A percentile compares a stretch with the other conserved stretches of the same genome.
phyloP scores from a whole-genome alignment of 2,329 filamentous ascomycete species.

The Verticillium zaregamsianum region DNA sequence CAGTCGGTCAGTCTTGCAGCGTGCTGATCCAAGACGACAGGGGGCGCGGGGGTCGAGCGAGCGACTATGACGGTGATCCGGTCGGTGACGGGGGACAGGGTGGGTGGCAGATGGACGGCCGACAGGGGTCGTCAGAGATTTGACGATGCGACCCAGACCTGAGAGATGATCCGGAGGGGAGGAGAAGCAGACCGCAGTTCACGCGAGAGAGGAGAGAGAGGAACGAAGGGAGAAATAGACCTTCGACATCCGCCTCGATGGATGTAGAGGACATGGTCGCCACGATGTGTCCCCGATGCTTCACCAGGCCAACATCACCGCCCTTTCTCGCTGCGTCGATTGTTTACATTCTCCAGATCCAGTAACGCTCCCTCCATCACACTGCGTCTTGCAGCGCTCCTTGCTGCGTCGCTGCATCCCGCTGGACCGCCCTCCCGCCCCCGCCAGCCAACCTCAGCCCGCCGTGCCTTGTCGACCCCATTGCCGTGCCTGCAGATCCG shows the following conservation, averaged over 20 bases:
- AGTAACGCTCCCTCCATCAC: constrained; percentile 1
- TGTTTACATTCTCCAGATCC: constrained; percentile 2
- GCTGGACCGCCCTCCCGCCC: too few relatives aligned
- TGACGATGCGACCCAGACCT: background rate
- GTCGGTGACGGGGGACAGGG: background rate
- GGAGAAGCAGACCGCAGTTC: background rate
- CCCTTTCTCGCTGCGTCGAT: background rate
- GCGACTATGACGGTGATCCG: background rate
- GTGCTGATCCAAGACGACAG: background rate
- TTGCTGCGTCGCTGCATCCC: constrained; percentile 1
- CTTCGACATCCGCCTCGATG: background rate
- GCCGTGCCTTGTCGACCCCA: background rate
- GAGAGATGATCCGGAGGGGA: background rate
- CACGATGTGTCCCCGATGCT: background rate
- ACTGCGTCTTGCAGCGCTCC: background rate
- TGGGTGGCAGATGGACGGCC: background rate
- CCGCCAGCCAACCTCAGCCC: background rate
- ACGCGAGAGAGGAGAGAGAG: background rate
- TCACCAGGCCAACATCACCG: background rate
- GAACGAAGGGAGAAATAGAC: background rate
- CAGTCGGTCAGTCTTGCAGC: background rate
- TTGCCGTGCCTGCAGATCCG: background rate
- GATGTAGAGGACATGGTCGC: background rate
- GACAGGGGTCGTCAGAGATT: background rate
- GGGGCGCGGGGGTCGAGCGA: background rate